These are phyloP conservation scores for Fraxinus latifolia DNA, from an alignment of 305 asterid species.

Conservation along the genomic window DNA sequence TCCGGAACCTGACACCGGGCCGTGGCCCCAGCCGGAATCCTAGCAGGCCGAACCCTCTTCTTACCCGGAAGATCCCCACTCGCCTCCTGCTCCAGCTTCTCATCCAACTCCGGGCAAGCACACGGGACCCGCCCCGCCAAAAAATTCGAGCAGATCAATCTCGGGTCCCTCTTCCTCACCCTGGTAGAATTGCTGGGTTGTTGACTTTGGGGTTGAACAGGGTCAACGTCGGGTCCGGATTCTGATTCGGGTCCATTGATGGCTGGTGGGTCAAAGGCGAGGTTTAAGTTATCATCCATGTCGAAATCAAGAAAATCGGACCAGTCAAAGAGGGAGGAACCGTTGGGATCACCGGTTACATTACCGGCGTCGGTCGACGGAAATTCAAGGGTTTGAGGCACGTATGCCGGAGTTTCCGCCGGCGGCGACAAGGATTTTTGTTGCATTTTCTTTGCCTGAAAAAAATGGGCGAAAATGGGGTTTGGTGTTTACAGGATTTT, in stretches of 20 bases:
- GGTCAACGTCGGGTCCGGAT: conserved; percentile 19
- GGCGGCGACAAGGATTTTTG: conserved; percentile 26
- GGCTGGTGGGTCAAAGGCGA: conserved; percentile 22
- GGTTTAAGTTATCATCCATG: conserved; percentile 42
- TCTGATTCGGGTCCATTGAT: conserved; percentile 20
- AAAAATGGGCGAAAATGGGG: conserved; percentile 20
- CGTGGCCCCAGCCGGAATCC: conserved; percentile 31
- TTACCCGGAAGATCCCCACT: conserved; percentile 45
- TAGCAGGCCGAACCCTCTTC: conserved; percentile 53
- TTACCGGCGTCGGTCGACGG: conserved; percentile 17
- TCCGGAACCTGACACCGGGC: conserved; percentile 79
- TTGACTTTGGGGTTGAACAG: conserved; percentile 15
- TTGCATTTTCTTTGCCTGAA: conserved; percentile 3
- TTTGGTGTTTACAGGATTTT: conserved; percentile 1
- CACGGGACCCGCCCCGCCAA: conserved; percentile 78
- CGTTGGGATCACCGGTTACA: conserved; percentile 34
- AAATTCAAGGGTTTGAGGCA: conserved; percentile 24
- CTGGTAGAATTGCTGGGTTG: conserved; percentile 30
- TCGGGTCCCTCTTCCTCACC: conserved; percentile 76
- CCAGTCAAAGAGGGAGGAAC: conserved; percentile 73
- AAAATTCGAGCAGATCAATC: conserved; percentile 70
- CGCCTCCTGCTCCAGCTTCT: conserved; percentile 54
- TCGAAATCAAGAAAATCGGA: conserved; percentile 72
- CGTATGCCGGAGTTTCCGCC: conserved; percentile 13
- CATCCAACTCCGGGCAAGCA: conserved; percentile 87